Evolutionary conservation across 2,329 filamentous ascomycete genomes (phyloP).

Genomic region (Penicillium janthinellum): DNA sequence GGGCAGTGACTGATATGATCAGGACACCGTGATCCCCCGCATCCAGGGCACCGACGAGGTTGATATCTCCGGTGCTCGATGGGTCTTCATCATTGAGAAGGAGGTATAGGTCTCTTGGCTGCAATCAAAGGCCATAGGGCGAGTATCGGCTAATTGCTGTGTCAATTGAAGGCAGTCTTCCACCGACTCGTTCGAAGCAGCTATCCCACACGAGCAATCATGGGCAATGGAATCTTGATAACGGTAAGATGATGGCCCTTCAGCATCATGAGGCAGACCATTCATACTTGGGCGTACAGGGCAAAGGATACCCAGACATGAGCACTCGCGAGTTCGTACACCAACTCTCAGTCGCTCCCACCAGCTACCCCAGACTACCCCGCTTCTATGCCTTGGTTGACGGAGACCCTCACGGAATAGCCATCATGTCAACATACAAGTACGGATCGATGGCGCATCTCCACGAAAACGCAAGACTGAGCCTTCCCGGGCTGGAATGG

Average conservation of each 20-base stretch:
- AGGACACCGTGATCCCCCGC: slow-evolving; percentile 59
- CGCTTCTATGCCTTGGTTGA: slow-evolving; percentile 60
- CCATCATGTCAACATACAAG: slow-evolving; percentile 65
- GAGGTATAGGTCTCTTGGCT: slow-evolving; percentile 49
- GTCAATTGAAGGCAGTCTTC: slow-evolving; percentile 56
- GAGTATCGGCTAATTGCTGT: not conserved
- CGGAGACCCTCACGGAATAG: slow-evolving; percentile 64
- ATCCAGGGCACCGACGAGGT: slow-evolving; percentile 49
- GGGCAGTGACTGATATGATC: not conserved
- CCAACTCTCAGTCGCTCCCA: slow-evolving; percentile 41
- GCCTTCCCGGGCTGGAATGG: slow-evolving; percentile 55
- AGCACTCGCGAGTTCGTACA: slow-evolving; percentile 58
- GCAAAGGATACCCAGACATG: slow-evolving; percentile 67
- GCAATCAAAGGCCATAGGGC: not conserved
- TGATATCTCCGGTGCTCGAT: slow-evolving; percentile 51
- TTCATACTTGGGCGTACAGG: slow-evolving; percentile 41
- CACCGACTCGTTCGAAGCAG: slow-evolving; percentile 54
- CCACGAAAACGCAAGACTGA: slow-evolving; percentile 54
- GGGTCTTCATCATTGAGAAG: slow-evolving; percentile 66
- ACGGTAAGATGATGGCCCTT: slow-evolving; percentile 49
- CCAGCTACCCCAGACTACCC: slow-evolving; percentile 27
- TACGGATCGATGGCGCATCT: slow-evolving; percentile 59
- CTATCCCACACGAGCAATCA: slow-evolving; percentile 47
- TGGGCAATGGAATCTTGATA: slow-evolving; percentile 55
- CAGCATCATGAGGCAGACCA: too few relatives aligned